Base-by-base conservation (phyloP, 225 moss, liverwort and hornwort species). In the Sphagnum tenellum region DNA sequence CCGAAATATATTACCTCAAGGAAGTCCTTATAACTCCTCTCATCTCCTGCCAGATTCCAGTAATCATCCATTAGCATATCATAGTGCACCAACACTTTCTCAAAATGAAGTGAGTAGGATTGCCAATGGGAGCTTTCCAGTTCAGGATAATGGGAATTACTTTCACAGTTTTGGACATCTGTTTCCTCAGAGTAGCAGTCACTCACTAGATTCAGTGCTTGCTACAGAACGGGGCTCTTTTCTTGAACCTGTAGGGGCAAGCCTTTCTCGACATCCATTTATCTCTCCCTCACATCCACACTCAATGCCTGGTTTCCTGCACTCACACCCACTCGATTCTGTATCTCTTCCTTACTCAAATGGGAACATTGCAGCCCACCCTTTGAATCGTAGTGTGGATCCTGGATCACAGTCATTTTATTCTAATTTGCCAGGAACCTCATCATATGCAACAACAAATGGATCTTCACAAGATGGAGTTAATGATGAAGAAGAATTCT, bases 401-500 rank as follows among this genome's bases (percentile, higher is more conserved):
- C 72, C 69, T 50, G 77, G 68, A 64, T 69, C 86, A 11, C 85
- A 84, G 73, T 86, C 93, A 59, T 90, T 84, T 77, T 94, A 86
- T 78, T 88, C 77, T 68, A 77, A 56, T 62, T 68, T 57, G 64
- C 69, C 74, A 66, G 82, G 74, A 54, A 69, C 76, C 75, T 72
- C 80, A 52, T 44, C 76, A 65, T 86, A 88, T 66, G 70, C 82
- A 7, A 71, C 73, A 66, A 75, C 75, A 4, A 70, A 75, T 55
- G 68, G 29, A 52, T 52, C 29, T 29, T 52, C 79, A 47, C 58
- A 69, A 49, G 74, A 72, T 63, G 76, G 74, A 69, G 82, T 81
- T 62, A 80, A 88, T 62, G 93, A 94, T 61, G 88, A 94, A 55
- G 79, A 82, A 49, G 93, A 94, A 66, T 75, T 94, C 75, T 86